Conservation (phyloP, 106 monocot genomes). For the Chionographis japonica region DNA sequence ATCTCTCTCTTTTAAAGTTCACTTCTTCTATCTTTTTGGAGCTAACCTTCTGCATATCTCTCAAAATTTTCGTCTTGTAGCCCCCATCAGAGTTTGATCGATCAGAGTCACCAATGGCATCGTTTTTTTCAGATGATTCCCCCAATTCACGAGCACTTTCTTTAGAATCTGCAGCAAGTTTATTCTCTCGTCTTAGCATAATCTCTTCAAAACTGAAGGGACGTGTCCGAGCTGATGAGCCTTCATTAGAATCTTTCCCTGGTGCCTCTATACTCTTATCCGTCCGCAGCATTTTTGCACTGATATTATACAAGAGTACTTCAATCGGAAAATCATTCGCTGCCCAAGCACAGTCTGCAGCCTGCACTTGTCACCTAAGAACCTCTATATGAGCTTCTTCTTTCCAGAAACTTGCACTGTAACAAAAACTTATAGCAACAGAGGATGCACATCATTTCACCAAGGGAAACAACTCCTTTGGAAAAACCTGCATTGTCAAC, state of each 20-base stretch:
- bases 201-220: constrained; percentile 75
- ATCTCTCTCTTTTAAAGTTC: constrained; percentile 7
- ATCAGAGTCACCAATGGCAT: constrained; percentile 3
- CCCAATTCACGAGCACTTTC: constrained; percentile 7
- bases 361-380: too few species aligned
- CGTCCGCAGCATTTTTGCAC: constrained; percentile 41
- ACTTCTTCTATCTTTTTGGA: constrained; percentile 26
- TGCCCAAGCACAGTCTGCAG: too few species aligned
- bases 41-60: constrained; percentile 5
- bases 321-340: not conserved
- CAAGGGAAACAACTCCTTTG: too few species aligned
- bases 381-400: too few species aligned
- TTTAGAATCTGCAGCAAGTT: constrained; percentile 20
- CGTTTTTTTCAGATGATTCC: constrained; percentile 13
- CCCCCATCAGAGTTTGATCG: constrained; percentile 2
- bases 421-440: too few species aligned
- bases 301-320: constrained; percentile 5
- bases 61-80: constrained; percentile 9
- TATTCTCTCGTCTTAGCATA: constrained; percentile 69
- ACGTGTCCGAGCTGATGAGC: constrained; percentile 82
- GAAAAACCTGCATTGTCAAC: too few species aligned
- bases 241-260: constrained; percentile 34
- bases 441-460: too few species aligned
- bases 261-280: constrained; percentile 19
- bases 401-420: too few species aligned